Conservation (phyloP, 2,329 filamentous ascomycete species). For the Chaetomium globosum region DNA sequence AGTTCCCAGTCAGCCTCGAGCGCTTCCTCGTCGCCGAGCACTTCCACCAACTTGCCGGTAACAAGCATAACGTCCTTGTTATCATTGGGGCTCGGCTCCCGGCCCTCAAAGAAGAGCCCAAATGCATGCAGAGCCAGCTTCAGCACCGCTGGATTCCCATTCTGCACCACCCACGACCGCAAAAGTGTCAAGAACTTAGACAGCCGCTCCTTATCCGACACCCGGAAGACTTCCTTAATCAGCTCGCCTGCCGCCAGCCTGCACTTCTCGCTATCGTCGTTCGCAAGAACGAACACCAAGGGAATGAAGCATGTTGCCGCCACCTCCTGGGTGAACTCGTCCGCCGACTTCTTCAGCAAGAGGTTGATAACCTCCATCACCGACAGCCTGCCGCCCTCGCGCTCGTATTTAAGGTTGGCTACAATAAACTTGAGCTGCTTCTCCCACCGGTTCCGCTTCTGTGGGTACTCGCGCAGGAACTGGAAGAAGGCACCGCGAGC, state of each 20-base stretch:
- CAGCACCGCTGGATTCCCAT: slow-evolving; percentile 69
- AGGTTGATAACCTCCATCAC: slow-evolving; percentile 90
- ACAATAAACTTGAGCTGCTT: slow-evolving; percentile 89
- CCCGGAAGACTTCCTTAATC: slow-evolving; percentile 77
- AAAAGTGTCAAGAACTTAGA: slow-evolving; percentile 72
- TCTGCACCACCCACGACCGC: slow-evolving; percentile 74
- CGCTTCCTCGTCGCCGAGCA: slow-evolving; percentile 58
- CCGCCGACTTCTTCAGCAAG: slow-evolving; percentile 80
- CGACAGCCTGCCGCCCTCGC: slow-evolving; percentile 84
- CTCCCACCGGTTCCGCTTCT: slow-evolving; percentile 82
- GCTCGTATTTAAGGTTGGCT: slow-evolving; percentile 86
- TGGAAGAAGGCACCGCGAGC: slow-evolving; percentile 90
- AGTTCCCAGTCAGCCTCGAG: slow-evolving; percentile 67
- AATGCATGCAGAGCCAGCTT: slow-evolving; percentile 79
- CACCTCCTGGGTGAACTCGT: slow-evolving; percentile 81
- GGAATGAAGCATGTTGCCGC: slow-evolving; percentile 82
- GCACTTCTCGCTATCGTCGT: slow-evolving; percentile 86
- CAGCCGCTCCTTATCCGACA: slow-evolving; percentile 71
- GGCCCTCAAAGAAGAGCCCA: slow-evolving; percentile 76
- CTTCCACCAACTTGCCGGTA: slow-evolving; percentile 55
- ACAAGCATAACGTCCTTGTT: slow-evolving; percentile 69
- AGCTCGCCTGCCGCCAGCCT: slow-evolving; percentile 78
- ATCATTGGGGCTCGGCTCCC: slow-evolving; percentile 60
- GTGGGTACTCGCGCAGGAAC: slow-evolving; percentile 91
- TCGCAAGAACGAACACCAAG: slow-evolving; percentile 79